Percentiles rank a stretch among this genome's conserved stretches.
Conservation (phyloP, 2,329 filamentous ascomycete genomes). For the Colletotrichum camelliae region DNA sequence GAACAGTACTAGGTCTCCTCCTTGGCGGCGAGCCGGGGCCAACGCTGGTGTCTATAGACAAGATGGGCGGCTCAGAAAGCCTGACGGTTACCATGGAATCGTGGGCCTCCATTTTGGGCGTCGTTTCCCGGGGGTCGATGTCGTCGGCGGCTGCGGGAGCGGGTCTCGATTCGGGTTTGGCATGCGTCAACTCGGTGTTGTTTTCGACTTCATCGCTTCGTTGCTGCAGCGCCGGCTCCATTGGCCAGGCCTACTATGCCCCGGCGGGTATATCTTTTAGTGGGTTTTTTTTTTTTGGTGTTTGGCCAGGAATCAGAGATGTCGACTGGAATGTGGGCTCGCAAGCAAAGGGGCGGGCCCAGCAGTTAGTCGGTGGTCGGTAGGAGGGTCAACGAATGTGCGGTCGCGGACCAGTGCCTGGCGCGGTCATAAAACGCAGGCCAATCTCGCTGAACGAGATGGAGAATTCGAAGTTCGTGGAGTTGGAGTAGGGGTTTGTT, state of each 20-base stretch:
- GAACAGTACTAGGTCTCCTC: constrained; percentile 22
- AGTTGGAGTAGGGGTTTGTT: background rate
- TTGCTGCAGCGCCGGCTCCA: constrained; percentile 21
- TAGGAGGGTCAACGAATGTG: constrained; percentile 11
- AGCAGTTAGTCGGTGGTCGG: background rate
- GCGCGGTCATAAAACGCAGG: constrained; percentile 12
- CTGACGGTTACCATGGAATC: constrained; percentile 83
- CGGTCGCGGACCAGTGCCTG: background rate
- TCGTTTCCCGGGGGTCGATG: constrained; percentile 12
- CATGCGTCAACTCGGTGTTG: constrained; percentile 18
- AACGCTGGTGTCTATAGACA: constrained; percentile 55
- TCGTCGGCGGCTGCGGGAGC: background rate
- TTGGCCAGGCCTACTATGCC: constrained; percentile 8
- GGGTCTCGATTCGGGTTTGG: constrained; percentile 17
- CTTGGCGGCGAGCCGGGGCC: constrained; percentile 16
- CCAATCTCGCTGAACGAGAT: background rate
- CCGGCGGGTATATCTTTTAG: background rate
- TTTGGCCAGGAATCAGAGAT: background rate
- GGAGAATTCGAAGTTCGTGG: background rate
- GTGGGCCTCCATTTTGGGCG: constrained; percentile 37
- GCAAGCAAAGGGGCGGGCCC: background rate
- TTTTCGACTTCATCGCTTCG: constrained; percentile 12
- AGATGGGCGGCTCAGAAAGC: constrained; percentile 66
- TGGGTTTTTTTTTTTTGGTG: constrained; percentile 1
- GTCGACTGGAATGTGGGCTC: constrained; percentile 18